Base-by-base conservation (phyloP, 306 rosid species). In the Castanea crenata region DNA sequence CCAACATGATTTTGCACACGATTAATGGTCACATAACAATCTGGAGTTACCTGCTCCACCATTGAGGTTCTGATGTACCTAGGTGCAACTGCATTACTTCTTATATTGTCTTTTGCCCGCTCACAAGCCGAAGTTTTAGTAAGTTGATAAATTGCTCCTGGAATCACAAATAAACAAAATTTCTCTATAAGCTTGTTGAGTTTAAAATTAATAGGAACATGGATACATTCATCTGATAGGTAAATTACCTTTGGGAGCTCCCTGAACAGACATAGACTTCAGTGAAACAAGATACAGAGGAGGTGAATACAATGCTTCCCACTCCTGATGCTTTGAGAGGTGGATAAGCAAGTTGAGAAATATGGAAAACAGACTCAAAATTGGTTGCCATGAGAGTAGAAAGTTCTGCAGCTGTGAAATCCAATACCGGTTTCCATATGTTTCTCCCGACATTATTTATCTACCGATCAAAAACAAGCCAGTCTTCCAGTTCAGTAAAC, bases 251-350 rank as follows among this genome's bases (percentile, higher is more conserved):
- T 92, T 92, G 6, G 94, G 89, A 64, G 94, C 91, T 86, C 93
- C 90, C 68, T 81, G 94, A 86, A 88, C 89, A 68, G 94, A 88
- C 93, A 92, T 90, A 7, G 89, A 88, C 87, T 90, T 92, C 38
- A 92, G 89, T 41, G 92, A 87, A 79, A 92, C 90, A 74, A 92
- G 94, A 87, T 75, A 92, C 93, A 15, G 94, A 90, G 21, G 97
- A 92, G 81, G 81, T 78, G 83, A 88, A 92, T 32, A 90, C 92
- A 67, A 89, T 83, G 81, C 92, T 87, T 74, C 90, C 97, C 76
- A 31, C 55, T 70, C 88, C 88, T 0, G 94, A 88, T 63, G 93
- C 89, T 78, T 88, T 92, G 21, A 92, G 79, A 77, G 83, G 88
- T 57, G 91, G 94, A 80, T 92, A 69, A 71, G 97, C 84, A 72